phyloP scores from a whole-genome alignment of 1,284 basidiomycete genomes.

The Cryptococcus maquisensis region DNA sequence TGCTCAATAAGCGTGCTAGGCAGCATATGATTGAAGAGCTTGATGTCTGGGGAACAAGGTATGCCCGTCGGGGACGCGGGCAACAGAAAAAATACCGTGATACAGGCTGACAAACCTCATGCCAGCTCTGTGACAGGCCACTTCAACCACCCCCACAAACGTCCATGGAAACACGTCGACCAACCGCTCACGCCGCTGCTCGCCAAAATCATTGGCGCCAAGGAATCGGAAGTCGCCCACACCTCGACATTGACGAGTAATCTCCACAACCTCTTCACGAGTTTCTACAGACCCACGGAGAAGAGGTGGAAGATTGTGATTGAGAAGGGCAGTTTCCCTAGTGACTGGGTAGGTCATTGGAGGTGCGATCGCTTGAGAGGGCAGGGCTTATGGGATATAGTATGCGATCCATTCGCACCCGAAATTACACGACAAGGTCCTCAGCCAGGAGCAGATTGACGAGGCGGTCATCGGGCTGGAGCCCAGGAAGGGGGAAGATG shows the following conservation, averaged over 20 bases:
- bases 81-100: not conserved
- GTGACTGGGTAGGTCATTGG: slow-evolving; percentile 85
- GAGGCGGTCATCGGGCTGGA: slow-evolving; percentile 69
- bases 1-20: slow-evolving; percentile 69
- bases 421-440: slow-evolving; percentile 61
- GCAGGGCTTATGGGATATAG: slow-evolving; percentile 49
- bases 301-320: slow-evolving; percentile 88
- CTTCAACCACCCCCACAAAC: slow-evolving; percentile 76
- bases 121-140: slow-evolving; percentile 86
- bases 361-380: slow-evolving; percentile 28
- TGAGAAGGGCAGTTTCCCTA: slow-evolving; percentile 91
- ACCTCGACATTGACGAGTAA: slow-evolving; percentile 93
- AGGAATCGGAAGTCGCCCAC: slow-evolving; percentile 82
- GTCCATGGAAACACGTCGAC: slow-evolving; percentile 79
- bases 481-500: slow-evolving; percentile 77
- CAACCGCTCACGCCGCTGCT: slow-evolving; percentile 70
- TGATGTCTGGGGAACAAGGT: slow-evolving; percentile 79
- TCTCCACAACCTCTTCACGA: slow-evolving; percentile 87
- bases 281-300: slow-evolving; percentile 85
- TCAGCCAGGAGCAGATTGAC: slow-evolving; percentile 59
- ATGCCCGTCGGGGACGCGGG: slow-evolving; percentile 22
- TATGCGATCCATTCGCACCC: slow-evolving; percentile 93
- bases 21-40: slow-evolving; percentile 77
- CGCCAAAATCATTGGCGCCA: slow-evolving; percentile 80
- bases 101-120: not conserved